Evolutionary conservation across 2,329 filamentous ascomycete genomes (phyloP).

Genomic region (Neopestalotiopsis sp.): DNA sequence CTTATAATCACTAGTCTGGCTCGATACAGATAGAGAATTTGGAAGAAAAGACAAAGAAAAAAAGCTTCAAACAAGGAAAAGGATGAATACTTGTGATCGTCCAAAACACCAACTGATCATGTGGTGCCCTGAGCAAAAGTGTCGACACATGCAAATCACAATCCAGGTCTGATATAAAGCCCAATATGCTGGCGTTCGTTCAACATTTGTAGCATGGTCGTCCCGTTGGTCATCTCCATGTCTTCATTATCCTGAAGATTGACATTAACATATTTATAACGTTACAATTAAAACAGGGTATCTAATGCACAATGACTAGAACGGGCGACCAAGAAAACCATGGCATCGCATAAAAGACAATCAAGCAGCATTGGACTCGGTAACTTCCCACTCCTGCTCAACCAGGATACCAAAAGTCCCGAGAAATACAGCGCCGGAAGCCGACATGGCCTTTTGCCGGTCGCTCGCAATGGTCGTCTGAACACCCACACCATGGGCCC

Average conservation of each 20-base stretch:
- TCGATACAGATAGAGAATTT: no score
- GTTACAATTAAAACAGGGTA: neutral
- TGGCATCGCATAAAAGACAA: neutral
- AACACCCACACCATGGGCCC: neutral
- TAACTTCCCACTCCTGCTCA: neutral
- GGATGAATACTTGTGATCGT: no score
- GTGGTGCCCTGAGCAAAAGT: no score
- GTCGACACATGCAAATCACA: no score
- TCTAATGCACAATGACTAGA: neutral
- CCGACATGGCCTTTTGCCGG: neutral
- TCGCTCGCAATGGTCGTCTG: neutral
- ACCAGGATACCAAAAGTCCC: slow-evolving; percentile 4
- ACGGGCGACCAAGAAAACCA: neutral
- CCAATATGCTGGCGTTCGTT: no score
- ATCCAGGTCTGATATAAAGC: no score
- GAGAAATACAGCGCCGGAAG: neutral
- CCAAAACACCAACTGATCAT: no score
- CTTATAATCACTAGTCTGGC: no score
- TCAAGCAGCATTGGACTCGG: neutral
- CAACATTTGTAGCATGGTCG: no score
- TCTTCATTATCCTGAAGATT: neutral
- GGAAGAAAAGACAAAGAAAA: no score
- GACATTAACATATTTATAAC: neutral
- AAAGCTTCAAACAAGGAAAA: no score
- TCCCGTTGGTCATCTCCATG: no score